Conservation (phyloP, 2,329 filamentous ascomycete genomes). For the Zasmidium citrigriseum region DNA sequence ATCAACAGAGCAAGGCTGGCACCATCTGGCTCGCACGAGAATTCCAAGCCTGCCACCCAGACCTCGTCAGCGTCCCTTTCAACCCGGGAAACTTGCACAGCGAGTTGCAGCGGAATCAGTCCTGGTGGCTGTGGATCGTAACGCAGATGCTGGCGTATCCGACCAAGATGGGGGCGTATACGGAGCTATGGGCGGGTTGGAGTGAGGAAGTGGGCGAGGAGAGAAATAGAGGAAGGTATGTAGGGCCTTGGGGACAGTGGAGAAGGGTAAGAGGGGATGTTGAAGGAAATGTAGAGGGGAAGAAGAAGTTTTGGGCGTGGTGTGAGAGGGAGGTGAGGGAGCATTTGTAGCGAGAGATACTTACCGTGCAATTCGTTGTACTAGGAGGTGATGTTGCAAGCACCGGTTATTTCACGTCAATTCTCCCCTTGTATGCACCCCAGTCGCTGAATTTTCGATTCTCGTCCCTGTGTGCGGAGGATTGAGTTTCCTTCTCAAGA, state of each 20-base stretch:
- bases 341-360: not conserved
- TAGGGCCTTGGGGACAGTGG: slow-evolving; percentile 38
- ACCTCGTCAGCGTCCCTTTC: slow-evolving; percentile 30
- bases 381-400: too few relatives aligned
- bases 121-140: not conserved
- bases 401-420: too few relatives aligned
- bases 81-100: slow-evolving; percentile 35
- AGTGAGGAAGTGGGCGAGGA: slow-evolving; percentile 24
- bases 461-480: too few relatives aligned
- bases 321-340: slow-evolving; percentile 36
- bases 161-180: slow-evolving; percentile 33
- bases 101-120: slow-evolving; percentile 24
- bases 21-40: slow-evolving; percentile 31
- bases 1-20: slow-evolving; percentile 31
- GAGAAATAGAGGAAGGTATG: slow-evolving; percentile 31
- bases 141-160: slow-evolving; percentile 15
- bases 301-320: slow-evolving; percentile 43
- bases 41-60: slow-evolving; percentile 21
- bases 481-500: too few relatives aligned
- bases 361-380: not conserved
- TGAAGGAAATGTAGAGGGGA: slow-evolving; percentile 29
- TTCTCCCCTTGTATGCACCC: too few relatives aligned
- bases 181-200: slow-evolving; percentile 35
- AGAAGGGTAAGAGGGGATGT: slow-evolving; percentile 34
- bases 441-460: too few relatives aligned